These are phyloP conservation scores for Botryosphaeria agaves DNA, from an alignment of 2,329 filamentous ascomycete species.

Conservation along the genomic window DNA sequence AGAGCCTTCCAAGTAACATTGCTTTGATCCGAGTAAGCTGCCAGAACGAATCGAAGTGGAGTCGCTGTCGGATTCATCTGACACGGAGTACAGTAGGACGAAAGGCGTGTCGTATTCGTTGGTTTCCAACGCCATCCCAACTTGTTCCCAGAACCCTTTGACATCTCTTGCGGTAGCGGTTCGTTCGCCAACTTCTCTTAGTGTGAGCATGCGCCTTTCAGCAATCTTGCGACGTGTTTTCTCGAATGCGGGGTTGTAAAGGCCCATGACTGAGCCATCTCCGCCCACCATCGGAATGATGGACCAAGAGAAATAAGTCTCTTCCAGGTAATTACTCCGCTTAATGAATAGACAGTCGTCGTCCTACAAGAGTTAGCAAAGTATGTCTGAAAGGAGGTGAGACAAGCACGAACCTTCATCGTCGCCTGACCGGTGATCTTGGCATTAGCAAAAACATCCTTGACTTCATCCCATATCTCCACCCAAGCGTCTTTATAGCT, in stretches of 20 bases:
- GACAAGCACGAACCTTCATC: slow-evolving; percentile 39
- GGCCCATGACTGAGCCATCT: slow-evolving; percentile 55
- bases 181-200: slow-evolving; percentile 61
- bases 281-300: slow-evolving; percentile 61
- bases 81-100: slow-evolving; percentile 58
- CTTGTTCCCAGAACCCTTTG: slow-evolving; percentile 55
- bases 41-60: slow-evolving; percentile 54
- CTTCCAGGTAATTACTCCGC: slow-evolving; percentile 54
- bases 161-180: slow-evolving; percentile 57
- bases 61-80: slow-evolving; percentile 54
- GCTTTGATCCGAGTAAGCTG: slow-evolving; percentile 41
- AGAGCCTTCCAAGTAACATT: slow-evolving; percentile 53
- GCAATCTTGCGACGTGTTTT: slow-evolving; percentile 65
- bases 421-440: slow-evolving; percentile 56
- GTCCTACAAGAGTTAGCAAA: slow-evolving; percentile 23
- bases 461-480: slow-evolving; percentile 58
- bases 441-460: slow-evolving; percentile 50
- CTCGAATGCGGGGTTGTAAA: slow-evolving; percentile 70
- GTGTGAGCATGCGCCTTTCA: slow-evolving; percentile 61
- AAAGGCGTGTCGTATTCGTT: slow-evolving; percentile 66
- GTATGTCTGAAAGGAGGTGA: not conserved
- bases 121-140: slow-evolving; percentile 50
- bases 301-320: slow-evolving; percentile 71
- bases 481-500: slow-evolving; percentile 51
- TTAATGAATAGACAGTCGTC: slow-evolving; percentile 61